Evolutionary conservation across 345 rosid genomes (phyloP).

Genomic region (Passiflora organensis): DNA sequence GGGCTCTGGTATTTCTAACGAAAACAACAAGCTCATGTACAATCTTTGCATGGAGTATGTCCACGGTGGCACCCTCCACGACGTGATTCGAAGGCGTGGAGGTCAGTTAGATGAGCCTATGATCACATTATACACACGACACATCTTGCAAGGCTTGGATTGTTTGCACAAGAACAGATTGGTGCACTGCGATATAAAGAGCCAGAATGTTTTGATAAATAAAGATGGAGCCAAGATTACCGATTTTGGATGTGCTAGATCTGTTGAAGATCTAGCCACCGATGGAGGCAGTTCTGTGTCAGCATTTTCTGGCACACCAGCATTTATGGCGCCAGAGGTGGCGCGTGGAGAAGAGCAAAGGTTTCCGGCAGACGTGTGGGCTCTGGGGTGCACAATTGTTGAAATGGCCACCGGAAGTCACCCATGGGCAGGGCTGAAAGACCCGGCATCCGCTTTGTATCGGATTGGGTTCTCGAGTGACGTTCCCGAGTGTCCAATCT

Average conservation of each 20-base stretch:
- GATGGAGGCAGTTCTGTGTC: too few species aligned
- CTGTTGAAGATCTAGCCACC: constrained; percentile 19
- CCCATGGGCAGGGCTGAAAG: constrained; percentile 64
- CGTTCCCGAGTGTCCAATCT: constrained; percentile 55
- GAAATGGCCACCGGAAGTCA: constrained; percentile 73
- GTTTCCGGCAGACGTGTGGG: constrained; percentile 82
- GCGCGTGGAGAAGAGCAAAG: constrained; percentile 85
- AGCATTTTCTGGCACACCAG: constrained; percentile 79
- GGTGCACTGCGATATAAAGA: constrained; percentile 77
- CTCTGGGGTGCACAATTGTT: constrained; percentile 65
- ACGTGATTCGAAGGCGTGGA: constrained; percentile 45
- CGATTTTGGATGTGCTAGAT: constrained; percentile 78
- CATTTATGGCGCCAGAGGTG: constrained; percentile 92
- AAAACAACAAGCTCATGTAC: constrained; percentile 29
- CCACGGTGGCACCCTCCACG: constrained; percentile 62
- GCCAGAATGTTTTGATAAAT: constrained; percentile 60
- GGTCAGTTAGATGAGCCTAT: constrained; percentile 50
- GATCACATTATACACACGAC: constrained; percentile 37
- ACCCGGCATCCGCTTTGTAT: constrained; percentile 61
- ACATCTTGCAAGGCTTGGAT: constrained; percentile 49
- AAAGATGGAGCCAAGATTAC: constrained; percentile 55
- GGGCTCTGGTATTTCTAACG: constrained; percentile 38
- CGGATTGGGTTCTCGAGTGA: constrained; percentile 71
- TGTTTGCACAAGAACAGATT: constrained; percentile 56
- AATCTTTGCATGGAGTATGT: constrained; percentile 66